Percentiles rank a stretch among this genome's conserved stretches.
phyloP scores from a whole-genome alignment of 768 basidiomycete species.

The Gelatoporia subvermispora region DNA sequence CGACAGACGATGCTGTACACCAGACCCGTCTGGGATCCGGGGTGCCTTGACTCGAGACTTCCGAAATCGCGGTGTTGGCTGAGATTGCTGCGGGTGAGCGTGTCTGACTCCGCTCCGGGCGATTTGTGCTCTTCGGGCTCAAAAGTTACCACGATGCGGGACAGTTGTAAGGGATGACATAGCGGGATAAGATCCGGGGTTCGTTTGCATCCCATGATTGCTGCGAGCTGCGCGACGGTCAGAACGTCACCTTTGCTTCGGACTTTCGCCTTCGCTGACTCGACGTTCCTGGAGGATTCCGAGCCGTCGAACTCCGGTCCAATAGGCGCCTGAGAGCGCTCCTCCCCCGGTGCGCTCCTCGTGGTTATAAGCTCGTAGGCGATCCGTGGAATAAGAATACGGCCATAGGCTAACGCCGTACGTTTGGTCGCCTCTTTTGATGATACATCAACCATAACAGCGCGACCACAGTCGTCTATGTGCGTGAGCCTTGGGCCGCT shows the following conservation, averaged over 20 bases:
- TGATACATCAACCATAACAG: conserved; percentile 81
- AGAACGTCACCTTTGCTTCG: conserved; percentile 65
- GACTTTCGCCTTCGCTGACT: conserved; percentile 44
- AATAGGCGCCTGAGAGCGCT: background rate
- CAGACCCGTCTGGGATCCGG: conserved; percentile 1
- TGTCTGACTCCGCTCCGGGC: background rate
- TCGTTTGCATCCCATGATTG: conserved; percentile 82
- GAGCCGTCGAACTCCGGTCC: background rate
- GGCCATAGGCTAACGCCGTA: conserved; percentile 69
- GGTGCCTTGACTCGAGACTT: background rate
- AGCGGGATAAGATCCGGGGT: conserved; percentile 82
- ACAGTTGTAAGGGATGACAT: conserved; percentile 78
- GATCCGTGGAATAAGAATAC: conserved; percentile 58
- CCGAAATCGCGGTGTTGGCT: conserved; percentile 1
- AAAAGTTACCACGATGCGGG: conserved; percentile 63
- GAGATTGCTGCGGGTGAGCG: conserved; percentile 2
- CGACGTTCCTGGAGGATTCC: conserved; percentile 13
- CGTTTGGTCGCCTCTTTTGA: conserved; percentile 58
- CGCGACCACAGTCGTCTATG: conserved; percentile 62
- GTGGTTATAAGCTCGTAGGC: conserved; percentile 62
- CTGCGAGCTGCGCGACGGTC: conserved; percentile 77
- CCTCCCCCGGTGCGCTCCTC: conserved; percentile 1
- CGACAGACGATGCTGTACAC: conserved; percentile 54
- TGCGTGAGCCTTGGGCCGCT: conserved; percentile 49
- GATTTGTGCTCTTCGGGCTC: conserved; percentile 33